Evolutionary conservation across 495 filamentous ascomycete species (phyloP).

Genomic region (Penicillium diatomitis): DNA sequence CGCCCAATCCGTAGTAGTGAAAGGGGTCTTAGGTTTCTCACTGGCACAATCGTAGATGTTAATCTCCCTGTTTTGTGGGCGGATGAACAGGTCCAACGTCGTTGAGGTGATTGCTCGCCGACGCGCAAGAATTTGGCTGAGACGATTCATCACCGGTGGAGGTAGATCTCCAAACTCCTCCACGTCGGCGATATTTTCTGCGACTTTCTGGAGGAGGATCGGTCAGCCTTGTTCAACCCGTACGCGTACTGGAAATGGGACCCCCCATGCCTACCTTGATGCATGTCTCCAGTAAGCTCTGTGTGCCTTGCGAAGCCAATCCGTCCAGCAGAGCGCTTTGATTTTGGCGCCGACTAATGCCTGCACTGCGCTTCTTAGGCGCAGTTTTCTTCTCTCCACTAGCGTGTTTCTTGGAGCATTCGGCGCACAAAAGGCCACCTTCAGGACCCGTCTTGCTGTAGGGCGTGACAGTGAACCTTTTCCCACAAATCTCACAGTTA

Average conservation of each 20-base stretch:
- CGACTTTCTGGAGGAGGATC: constrained; percentile 49
- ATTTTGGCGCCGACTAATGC: constrained; percentile 52
- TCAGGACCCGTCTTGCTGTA: constrained; percentile 76
- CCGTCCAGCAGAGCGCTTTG: constrained; percentile 78
- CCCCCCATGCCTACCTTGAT: constrained; percentile 45
- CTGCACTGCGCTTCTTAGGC: constrained; percentile 46
- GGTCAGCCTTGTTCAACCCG: neutral
- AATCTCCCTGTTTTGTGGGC: constrained; percentile 54
- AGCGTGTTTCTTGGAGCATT: constrained; percentile 71
- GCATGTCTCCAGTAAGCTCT: constrained; percentile 66
- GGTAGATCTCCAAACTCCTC: constrained; percentile 80
- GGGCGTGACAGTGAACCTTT: constrained; percentile 87
- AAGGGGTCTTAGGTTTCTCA: constrained; percentile 21
- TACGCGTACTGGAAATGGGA: neutral
- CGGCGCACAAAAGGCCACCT: constrained; percentile 74
- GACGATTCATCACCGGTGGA: constrained; percentile 53
- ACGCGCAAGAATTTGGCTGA: constrained; percentile 75
- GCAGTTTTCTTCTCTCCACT: constrained; percentile 55
- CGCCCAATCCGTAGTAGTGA: neutral
- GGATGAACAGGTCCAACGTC: constrained; percentile 72
- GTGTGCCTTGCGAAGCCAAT: constrained; percentile 55
- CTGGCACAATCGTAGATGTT: constrained; percentile 71
- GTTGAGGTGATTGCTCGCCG: constrained; percentile 58
- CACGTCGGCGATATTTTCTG: constrained; percentile 69
- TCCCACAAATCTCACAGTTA: constrained; percentile 78